Conservation (phyloP, 2,329 filamentous ascomycete species). For the Arthrinium phaeospermum region DNA sequence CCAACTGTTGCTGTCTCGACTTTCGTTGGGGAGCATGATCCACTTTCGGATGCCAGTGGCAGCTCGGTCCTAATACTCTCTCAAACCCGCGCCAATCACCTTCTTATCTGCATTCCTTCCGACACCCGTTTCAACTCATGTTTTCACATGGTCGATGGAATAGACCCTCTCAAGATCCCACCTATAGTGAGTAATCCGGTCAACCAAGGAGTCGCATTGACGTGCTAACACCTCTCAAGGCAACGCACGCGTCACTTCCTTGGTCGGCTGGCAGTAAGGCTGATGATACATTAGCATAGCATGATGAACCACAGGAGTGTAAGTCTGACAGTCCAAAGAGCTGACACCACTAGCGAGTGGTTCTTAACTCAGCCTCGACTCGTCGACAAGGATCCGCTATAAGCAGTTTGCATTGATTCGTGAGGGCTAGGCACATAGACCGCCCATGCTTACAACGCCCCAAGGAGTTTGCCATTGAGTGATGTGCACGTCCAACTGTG, state of each 20-base stretch:
- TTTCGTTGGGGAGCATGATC: not conserved
- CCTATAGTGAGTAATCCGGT: not conserved
- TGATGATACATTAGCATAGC: not conserved
- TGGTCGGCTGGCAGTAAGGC: not conserved
- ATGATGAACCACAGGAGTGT: too few relatives aligned
- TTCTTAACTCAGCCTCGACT: not conserved
- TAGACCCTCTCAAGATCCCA: not conserved
- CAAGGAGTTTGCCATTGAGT: not conserved
- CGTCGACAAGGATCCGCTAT: not conserved
- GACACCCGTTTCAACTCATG: not conserved
- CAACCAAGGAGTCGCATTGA: not conserved
- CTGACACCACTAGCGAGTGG: not conserved
- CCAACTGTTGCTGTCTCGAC: not conserved
- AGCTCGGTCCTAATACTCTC: not conserved
- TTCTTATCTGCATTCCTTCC: not conserved
- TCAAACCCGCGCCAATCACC: not conserved
- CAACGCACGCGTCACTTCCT: not conserved
- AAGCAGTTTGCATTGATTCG: not conserved
- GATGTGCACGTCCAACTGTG: not conserved
- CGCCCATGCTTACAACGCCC: not conserved
- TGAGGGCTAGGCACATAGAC: not conserved
- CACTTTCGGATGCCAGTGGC: not conserved
- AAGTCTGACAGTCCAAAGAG: too few relatives aligned
- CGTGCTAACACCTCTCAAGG: not conserved
- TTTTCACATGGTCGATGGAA: not conserved